Conservation (phyloP, 352 stramenopile genomes). For the Phytophthora vignae region DNA sequence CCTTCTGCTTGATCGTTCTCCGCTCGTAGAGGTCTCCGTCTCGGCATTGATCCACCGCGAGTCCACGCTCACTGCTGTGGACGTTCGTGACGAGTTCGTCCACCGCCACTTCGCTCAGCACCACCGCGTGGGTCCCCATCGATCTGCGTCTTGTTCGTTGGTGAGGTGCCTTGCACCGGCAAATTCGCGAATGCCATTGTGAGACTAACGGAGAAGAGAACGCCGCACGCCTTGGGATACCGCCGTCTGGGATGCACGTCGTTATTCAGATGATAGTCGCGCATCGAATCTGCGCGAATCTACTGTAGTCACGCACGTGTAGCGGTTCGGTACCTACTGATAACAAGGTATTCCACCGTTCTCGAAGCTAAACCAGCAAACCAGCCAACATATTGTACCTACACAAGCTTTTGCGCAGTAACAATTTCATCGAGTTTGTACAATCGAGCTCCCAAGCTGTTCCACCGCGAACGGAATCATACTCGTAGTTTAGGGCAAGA, state of each 20-base stretch:
- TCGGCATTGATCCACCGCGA: neutral
- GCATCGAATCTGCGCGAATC: too few species aligned
- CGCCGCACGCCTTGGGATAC: neutral
- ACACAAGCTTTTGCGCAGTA: too few species aligned
- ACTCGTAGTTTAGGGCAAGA: too few species aligned
- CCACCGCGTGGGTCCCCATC: constrained; percentile 9
- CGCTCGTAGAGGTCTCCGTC: constrained; percentile 1
- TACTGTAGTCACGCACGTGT: too few species aligned
- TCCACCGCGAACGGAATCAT: too few species aligned
- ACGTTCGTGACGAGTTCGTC: neutral
- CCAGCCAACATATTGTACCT: too few species aligned
- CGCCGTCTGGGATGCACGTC: neutral
- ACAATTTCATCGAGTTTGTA: too few species aligned
- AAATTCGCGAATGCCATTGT: constrained; percentile 10
- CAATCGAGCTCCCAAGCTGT: too few species aligned
- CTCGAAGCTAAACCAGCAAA: too few species aligned
- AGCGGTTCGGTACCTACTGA: too few species aligned
- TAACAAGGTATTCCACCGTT: too few species aligned
- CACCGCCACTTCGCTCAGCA: constrained; percentile 6
- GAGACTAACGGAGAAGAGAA: neutral
- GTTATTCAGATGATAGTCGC: too few species aligned
- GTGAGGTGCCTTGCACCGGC: constrained; percentile 1
- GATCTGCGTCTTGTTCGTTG: neutral
- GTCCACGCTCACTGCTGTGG: neutral
- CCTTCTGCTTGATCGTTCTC: constrained; percentile 14